A percentile compares a stretch with the other conserved stretches of the same genome.
Conservation (phyloP, 768 basidiomycete species). For the Amanita rimosa region DNA sequence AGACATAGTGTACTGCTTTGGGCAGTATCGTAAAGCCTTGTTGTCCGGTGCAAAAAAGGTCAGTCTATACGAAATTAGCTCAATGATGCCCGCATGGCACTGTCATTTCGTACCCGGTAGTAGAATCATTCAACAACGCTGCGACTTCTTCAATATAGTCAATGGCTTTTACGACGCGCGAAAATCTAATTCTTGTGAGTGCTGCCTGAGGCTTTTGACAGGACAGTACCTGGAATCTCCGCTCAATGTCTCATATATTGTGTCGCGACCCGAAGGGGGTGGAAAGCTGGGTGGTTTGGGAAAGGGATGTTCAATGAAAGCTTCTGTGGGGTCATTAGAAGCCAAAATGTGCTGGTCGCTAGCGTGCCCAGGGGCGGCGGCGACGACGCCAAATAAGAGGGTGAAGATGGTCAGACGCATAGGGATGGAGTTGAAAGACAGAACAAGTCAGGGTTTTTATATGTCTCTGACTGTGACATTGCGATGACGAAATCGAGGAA, state of each 20-base stretch:
- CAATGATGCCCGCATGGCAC: not conserved
- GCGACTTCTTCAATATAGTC: constrained; percentile 27
- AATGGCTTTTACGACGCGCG: constrained; percentile 26
- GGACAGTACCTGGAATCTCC: constrained; percentile 12
- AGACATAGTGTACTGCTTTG: constrained; percentile 5
- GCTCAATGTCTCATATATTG: constrained; percentile 2
- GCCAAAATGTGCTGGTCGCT: not conserved
- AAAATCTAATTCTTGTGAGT: constrained; percentile 18
- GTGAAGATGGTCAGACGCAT: not conserved
- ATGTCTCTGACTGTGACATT: constrained; percentile 1
- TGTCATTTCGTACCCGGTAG: constrained; percentile 17
- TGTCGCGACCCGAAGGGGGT: not conserved
- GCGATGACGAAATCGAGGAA: constrained; percentile 5
- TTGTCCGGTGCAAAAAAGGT: constrained; percentile 46
- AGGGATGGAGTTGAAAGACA: not conserved
- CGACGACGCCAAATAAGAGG: not conserved
- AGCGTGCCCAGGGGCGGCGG: not conserved
- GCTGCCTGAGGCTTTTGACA: no score
- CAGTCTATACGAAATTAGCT: constrained; percentile 19
- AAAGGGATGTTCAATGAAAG: not conserved
- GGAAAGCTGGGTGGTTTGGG: constrained; percentile 1
- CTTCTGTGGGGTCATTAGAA: not conserved
- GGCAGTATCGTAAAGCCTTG: constrained; percentile 23
- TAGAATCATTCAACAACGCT: constrained; percentile 26
- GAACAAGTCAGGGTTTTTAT: not conserved